Evolutionary conservation across 2,329 filamentous ascomycete genomes (phyloP).

Genomic region (Xylaria sp.): DNA sequence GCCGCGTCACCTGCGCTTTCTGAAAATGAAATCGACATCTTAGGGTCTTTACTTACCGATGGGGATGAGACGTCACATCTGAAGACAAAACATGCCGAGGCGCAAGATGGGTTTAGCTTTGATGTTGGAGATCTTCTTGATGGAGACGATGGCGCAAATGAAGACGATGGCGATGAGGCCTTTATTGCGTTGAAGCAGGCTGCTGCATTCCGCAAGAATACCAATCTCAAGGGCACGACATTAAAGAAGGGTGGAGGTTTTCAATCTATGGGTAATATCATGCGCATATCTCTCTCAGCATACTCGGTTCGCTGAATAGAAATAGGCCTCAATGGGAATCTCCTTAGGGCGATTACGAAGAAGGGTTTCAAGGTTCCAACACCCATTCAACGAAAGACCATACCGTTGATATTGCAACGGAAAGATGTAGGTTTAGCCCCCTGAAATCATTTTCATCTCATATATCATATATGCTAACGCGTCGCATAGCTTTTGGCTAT

Average conservation of each 20-base stretch:
- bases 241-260: constrained; percentile 97
- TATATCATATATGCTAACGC: constrained; percentile 68
- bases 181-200: constrained; percentile 92
- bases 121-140: constrained; percentile 72
- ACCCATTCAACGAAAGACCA: constrained; percentile 96
- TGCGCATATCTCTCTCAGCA: constrained; percentile 23
- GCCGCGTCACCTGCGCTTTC: constrained; percentile 83
- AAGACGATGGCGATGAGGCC: constrained; percentile 78
- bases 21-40: constrained; percentile 92
- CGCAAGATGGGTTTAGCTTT: constrained; percentile 58
- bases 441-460: not conserved
- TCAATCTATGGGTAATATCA: constrained; percentile 80
- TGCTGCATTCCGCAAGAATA: constrained; percentile 84
- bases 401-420: constrained; percentile 87
- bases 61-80: constrained; percentile 60
- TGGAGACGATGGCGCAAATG: constrained; percentile 56
- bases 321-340: constrained; percentile 76
- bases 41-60: constrained; percentile 76
- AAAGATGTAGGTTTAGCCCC: constrained; percentile 66
- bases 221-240: constrained; percentile 83
- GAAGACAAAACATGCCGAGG: constrained; percentile 50
- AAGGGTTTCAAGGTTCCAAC: constrained; percentile 98
- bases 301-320: constrained; percentile 8
- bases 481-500: constrained; percentile 92
- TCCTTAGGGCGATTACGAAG: constrained; percentile 89